Evolutionary conservation across 2,329 filamentous ascomycete species (phyloP).

Genomic region (Aspergillus caelatus): DNA sequence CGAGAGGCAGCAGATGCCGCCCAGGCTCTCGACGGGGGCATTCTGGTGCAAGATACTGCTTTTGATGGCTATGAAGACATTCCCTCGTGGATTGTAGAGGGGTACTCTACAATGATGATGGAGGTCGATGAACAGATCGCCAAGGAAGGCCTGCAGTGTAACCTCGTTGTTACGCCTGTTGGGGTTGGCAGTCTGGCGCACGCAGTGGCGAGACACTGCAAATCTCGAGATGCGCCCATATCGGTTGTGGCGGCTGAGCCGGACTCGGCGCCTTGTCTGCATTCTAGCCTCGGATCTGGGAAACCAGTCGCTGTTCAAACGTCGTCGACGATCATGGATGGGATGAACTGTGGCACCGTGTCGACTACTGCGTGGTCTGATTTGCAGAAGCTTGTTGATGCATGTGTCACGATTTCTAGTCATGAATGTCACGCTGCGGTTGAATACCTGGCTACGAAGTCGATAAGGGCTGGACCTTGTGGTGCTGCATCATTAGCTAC

Average conservation of each 20-base stretch:
- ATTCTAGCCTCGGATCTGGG: slow-evolving; percentile 52
- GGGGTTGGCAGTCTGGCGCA: slow-evolving; percentile 75
- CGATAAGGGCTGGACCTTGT: slow-evolving; percentile 63
- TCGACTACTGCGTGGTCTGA: slow-evolving; percentile 67
- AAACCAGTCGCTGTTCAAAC: slow-evolving; percentile 56
- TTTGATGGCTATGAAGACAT: slow-evolving; percentile 69
- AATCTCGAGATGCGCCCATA: slow-evolving; percentile 41
- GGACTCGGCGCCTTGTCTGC: slow-evolving; percentile 61
- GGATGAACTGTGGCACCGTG: slow-evolving; percentile 72
- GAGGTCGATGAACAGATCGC: slow-evolving; percentile 68
- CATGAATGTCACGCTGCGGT: slow-evolving; percentile 63
- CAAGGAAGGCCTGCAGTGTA: slow-evolving; percentile 42
- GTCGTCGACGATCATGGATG: slow-evolving; percentile 69
- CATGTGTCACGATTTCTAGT: slow-evolving; percentile 63
- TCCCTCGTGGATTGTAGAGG: slow-evolving; percentile 75
- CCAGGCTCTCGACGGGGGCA: slow-evolving; percentile 35
- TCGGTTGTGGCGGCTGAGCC: slow-evolving; percentile 71
- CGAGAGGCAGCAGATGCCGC: slow-evolving; percentile 50
- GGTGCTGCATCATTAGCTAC: slow-evolving; percentile 61
- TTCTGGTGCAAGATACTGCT: slow-evolving; percentile 71
- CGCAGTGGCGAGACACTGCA: slow-evolving; percentile 68
- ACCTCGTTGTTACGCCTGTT: slow-evolving; percentile 64
- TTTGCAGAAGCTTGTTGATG: slow-evolving; percentile 61
- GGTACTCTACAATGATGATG: slow-evolving; percentile 71
- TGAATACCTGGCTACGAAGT: slow-evolving; percentile 52